Evolutionary conservation across 768 basidiomycete genomes (phyloP).

Genomic region (Russula earlei): DNA sequence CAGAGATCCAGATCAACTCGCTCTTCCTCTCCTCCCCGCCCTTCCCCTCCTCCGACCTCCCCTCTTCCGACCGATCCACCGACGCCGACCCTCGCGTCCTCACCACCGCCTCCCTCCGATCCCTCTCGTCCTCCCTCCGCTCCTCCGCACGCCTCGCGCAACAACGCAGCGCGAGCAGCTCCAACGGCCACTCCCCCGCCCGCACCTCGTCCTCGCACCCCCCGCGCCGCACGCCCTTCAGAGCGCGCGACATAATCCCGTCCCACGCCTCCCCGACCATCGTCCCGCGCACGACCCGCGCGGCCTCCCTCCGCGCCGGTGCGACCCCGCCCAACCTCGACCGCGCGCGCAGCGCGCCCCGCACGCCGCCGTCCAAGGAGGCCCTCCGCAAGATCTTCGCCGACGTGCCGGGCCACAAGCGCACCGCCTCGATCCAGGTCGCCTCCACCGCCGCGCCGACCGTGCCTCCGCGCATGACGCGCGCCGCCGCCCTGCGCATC

Average conservation of each 20-base stretch:
- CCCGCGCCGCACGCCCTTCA: slow-evolving; percentile 46
- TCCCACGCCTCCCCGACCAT: slow-evolving; percentile 58
- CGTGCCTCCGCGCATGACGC: slow-evolving; percentile 67
- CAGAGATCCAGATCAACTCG: slow-evolving; percentile 69
- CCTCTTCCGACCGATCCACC: slow-evolving; percentile 33
- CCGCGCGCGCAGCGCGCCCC: slow-evolving; percentile 31
- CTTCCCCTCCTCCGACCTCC: slow-evolving; percentile 60
- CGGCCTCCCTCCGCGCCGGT: slow-evolving; percentile 66
- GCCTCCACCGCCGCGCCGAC: slow-evolving; percentile 65
- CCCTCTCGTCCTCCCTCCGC: slow-evolving; percentile 40
- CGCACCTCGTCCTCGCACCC: slow-evolving; percentile 30
- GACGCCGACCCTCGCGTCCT: slow-evolving; percentile 22
- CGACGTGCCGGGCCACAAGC: slow-evolving; percentile 78
- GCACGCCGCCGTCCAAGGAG: slow-evolving; percentile 52
- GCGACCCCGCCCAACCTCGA: slow-evolving; percentile 35
- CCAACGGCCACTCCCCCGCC: slow-evolving; percentile 27
- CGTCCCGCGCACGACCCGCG: slow-evolving; percentile 65
- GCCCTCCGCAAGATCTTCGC: slow-evolving; percentile 54
- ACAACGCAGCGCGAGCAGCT: slow-evolving; percentile 9
- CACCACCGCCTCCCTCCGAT: slow-evolving; percentile 28
- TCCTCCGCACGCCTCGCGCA: slow-evolving; percentile 24
- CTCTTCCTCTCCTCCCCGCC: slow-evolving; percentile 80
- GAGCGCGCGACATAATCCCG: slow-evolving; percentile 56
- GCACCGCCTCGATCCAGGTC: slow-evolving; percentile 54
- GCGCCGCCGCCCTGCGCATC: slow-evolving; percentile 60